These are phyloP conservation scores for Asclepias syriaca DNA, from an alignment of 257 asterid species.

Conservation along the genomic window DNA sequence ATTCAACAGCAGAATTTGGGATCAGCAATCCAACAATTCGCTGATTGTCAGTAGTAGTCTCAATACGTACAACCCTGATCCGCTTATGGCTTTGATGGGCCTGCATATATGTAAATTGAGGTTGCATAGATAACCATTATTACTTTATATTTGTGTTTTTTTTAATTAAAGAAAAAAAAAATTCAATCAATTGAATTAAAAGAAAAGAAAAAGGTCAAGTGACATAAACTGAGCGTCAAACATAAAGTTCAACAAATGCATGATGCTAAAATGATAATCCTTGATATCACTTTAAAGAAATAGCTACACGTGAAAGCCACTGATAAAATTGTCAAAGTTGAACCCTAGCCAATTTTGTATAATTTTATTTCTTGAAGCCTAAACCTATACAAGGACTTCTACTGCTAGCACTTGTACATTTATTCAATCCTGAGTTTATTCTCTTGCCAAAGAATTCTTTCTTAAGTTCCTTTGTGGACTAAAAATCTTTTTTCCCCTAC, in stretches of 20 bases:
- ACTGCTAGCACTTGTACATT: too few species aligned
- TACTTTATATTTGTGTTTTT: neutral
- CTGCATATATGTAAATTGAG: slow-evolving; percentile 30
- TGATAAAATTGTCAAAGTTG: too few species aligned
- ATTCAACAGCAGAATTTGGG: slow-evolving; percentile 88
- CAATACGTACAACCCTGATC: slow-evolving; percentile 78
- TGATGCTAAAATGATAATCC: neutral
- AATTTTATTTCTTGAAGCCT: too few species aligned
- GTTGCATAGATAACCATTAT: neutral
- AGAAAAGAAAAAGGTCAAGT: neutral
- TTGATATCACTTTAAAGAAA: neutral
- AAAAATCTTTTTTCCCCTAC: too few species aligned
- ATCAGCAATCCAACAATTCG: slow-evolving; percentile 84
- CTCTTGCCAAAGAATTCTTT: too few species aligned
- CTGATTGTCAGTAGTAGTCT: slow-evolving; percentile 75
- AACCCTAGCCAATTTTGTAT: too few species aligned
- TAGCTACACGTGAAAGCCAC: neutral
- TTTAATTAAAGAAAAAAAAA: too few species aligned
- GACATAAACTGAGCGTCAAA: neutral
- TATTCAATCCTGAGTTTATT: too few species aligned
- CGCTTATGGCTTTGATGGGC: slow-evolving; percentile 77
- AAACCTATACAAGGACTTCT: too few species aligned
- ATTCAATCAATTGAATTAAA: neutral
- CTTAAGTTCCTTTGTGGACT: too few species aligned
- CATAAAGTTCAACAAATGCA: neutral